Conservation (phyloP, 352 stramenopile species). For the Nannochloropsis limnetica region DNA sequence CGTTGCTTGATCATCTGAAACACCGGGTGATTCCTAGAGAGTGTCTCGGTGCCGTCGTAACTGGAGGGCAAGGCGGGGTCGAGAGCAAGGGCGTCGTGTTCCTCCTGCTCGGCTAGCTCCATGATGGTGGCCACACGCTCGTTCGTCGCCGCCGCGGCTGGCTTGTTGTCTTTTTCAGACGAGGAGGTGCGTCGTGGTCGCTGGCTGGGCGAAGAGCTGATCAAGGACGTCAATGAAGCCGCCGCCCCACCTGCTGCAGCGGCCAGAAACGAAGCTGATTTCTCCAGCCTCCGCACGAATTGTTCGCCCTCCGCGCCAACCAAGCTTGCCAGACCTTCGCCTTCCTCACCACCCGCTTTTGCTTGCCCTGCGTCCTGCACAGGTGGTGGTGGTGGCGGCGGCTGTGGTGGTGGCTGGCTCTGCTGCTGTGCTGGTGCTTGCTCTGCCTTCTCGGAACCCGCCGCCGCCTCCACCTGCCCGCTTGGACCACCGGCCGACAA, state of each 20-base stretch:
- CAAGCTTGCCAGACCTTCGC: not conserved
- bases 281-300: constrained; percentile 9
- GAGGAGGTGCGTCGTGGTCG: not conserved
- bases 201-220: not conserved
- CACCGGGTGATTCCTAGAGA: not conserved
- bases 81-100: not conserved
- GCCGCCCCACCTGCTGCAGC: not conserved
- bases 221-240: not conserved
- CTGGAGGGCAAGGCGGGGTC: not conserved
- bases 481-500: not conserved
- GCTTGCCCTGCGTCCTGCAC: not conserved
- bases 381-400: not conserved
- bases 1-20: constrained; percentile 22
- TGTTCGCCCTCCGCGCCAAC: not conserved
- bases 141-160: not conserved
- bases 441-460: not conserved
- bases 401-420: not conserved
- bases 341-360: not conserved
- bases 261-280: constrained; percentile 1
- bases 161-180: not conserved
- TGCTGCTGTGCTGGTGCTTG: not conserved
- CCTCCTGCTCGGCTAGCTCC: not conserved
- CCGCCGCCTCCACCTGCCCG: not conserved
- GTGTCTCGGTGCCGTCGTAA: constrained; percentile 12
- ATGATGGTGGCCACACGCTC: not conserved